phyloP scores from a whole-genome alignment of 352 stramenopile genomes.

The Poterioochromonas sp. region DNA sequence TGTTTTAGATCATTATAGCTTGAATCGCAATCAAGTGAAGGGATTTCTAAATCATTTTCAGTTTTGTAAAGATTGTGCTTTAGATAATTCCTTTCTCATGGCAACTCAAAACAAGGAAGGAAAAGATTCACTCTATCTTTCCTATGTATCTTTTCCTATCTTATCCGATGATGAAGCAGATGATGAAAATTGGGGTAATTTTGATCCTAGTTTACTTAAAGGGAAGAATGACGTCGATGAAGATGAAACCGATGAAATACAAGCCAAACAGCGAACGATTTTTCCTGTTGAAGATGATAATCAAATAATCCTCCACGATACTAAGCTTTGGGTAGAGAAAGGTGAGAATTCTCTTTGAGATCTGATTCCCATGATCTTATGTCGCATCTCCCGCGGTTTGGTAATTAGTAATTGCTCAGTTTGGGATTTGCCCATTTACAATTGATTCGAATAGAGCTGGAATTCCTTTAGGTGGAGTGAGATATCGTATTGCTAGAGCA shows the following conservation, averaged over 20 bases:
- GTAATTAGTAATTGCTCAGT: slow-evolving; percentile 64
- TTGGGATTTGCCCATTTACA: slow-evolving; percentile 71
- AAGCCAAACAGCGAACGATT: too few species aligned
- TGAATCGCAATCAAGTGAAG: neutral
- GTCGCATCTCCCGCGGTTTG: too few species aligned
- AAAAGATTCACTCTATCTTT: neutral
- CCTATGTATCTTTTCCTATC: neutral
- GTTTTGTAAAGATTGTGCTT: slow-evolving; percentile 9
- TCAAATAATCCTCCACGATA: slow-evolving; percentile 49
- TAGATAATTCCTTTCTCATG: slow-evolving; percentile 17
- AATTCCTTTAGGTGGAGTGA: slow-evolving; percentile 59
- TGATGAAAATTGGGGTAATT: slow-evolving; percentile 23
- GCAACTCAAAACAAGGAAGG: slow-evolving; percentile 6
- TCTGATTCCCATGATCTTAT: too few species aligned
- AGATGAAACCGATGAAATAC: neutral
- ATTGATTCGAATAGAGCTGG: slow-evolving; percentile 53
- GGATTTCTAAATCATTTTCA: slow-evolving; percentile 19
- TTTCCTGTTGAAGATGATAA: slow-evolving; percentile 43
- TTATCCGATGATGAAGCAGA: neutral
- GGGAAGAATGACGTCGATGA: neutral
- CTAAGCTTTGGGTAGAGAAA: slow-evolving; percentile 53
- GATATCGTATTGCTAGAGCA: slow-evolving; percentile 23
- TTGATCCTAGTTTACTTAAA: neutral
- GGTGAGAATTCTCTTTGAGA: slow-evolving; percentile 14
- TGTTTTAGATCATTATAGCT: neutral